Evolutionary conservation across 257 asterid genomes (phyloP), one percentile per base, ranked within the genome.

Genomic region (Lantana camara): DNA sequence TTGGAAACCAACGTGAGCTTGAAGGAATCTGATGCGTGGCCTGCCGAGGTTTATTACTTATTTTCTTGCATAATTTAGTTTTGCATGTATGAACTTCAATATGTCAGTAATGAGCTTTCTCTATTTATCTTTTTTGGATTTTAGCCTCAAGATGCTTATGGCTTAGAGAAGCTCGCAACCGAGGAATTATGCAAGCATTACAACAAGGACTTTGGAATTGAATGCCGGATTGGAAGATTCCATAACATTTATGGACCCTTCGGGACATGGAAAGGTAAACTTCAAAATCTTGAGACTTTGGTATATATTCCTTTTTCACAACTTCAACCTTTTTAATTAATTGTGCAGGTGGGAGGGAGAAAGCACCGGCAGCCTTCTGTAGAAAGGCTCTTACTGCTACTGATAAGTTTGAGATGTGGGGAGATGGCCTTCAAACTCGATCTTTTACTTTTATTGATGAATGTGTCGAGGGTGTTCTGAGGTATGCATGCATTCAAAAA

Each of bases 11-110:
- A 89, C 52, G 96, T 89, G 74, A 86, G 96, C 95, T 76, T 86
- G 87, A 89, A 89, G 68, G 96, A 89, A 62, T 73, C 96, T 22
- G 96, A 86, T 72, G 96, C 96, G 3, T 89, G 96, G 96, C 96
- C 96, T 10, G 96, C 96, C 0, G 96, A 89, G 96, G 97, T 92
- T 69, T 41, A 59, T 35, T 15, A 40, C 75, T n/a, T 69, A 23
- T 8, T 42, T 34, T 46, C 66, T 47, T 5, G 21, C 59, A 4
- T 53, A 34, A 22, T 56, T 66, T 12, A 50, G 13, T 64, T 15
- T 51, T 5, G n/a, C 61, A 41, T 44, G 12, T 0, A n/a, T 59
- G 2, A 12, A 34, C 14, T 21, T 49, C 30, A 66, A 9, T 41
- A 3, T 10, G 30, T 37, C 38, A 37, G 32, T 21, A 55, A 19